Conservation (phyloP, 179 eudicot species). For the Silene vulgaris region DNA sequence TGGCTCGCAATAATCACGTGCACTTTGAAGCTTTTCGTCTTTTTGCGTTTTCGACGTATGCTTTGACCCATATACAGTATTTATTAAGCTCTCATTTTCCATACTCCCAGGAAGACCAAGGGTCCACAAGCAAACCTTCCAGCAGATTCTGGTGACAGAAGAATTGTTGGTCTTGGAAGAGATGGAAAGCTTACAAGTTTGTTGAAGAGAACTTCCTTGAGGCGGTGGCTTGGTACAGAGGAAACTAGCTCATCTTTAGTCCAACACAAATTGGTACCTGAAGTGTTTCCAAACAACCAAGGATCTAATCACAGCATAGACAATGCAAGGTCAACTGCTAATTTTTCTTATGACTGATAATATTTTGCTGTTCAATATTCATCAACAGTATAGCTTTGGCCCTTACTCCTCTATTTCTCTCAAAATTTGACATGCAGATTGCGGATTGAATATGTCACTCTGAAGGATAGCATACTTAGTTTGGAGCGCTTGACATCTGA, state of each 20-base stretch:
- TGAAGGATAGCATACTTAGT: constrained; percentile 78
- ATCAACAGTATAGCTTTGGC: not conserved
- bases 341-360: not conserved
- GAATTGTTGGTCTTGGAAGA: constrained; percentile 35
- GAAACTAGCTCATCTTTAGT: constrained; percentile 37
- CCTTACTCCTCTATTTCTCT: constrained; percentile 13
- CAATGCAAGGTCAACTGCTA: constrained; percentile 57
- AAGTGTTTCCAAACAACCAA: constrained; percentile 32
- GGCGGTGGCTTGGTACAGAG: constrained; percentile 51
- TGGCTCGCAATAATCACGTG: not conserved
- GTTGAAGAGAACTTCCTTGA: constrained; percentile 56
- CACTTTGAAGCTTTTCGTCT: not conserved
- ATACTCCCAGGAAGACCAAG: constrained; percentile 46
- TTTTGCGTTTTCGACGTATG: not conserved
- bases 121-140: constrained; percentile 34
- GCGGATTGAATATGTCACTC: constrained; percentile 76
- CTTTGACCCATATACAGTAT: not conserved
- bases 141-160: constrained; percentile 37
- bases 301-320: constrained; percentile 44
- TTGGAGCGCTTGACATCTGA: constrained; percentile 78
- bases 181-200: constrained; percentile 68
- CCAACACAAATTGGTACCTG: constrained; percentile 36
- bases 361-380: not conserved
- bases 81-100: constrained; percentile 5
- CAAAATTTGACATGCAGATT: constrained; percentile 26